Percentiles rank a stretch among this genome's conserved stretches.
These are phyloP conservation scores for Gymnopilus junonius DNA, from an alignment of 768 basidiomycete species.

Conservation along the genomic window DNA sequence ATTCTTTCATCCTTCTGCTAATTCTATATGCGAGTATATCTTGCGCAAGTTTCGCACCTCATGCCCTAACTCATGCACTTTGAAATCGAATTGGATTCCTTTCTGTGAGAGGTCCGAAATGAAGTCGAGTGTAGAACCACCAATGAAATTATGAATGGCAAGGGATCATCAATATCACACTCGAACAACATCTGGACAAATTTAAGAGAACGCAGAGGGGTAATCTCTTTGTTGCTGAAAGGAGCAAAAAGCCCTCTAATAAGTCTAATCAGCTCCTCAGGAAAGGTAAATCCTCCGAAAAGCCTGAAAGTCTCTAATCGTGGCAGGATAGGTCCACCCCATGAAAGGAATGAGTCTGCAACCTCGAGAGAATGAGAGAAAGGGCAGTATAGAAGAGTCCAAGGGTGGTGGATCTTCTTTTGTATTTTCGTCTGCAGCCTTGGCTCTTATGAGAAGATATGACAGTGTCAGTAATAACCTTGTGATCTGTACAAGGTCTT, in stretches of 20 bases:
- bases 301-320: background rate
- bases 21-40: too few species aligned
- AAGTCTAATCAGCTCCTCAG: background rate
- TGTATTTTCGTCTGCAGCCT: too few species aligned
- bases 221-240: background rate
- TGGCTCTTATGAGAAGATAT: background rate
- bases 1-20: too few species aligned
- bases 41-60: too few species aligned
- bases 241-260: background rate
- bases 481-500: background rate
- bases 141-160: background rate
- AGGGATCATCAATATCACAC: background rate
- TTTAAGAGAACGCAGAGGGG: background rate
- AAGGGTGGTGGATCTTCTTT: too few species aligned
- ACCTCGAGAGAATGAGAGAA: background rate
- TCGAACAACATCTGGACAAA: background rate
- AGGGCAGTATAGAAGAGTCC: background rate
- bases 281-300: background rate
- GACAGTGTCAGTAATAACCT: background rate
- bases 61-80: background rate
- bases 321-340: background rate
- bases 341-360: background rate
- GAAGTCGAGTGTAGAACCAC: background rate
- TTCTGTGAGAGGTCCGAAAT: background rate
- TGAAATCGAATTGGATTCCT: background rate